Evolutionary conservation across 2,329 filamentous ascomycete species (phyloP).

Genomic region (Colletotrichum trifolii): DNA sequence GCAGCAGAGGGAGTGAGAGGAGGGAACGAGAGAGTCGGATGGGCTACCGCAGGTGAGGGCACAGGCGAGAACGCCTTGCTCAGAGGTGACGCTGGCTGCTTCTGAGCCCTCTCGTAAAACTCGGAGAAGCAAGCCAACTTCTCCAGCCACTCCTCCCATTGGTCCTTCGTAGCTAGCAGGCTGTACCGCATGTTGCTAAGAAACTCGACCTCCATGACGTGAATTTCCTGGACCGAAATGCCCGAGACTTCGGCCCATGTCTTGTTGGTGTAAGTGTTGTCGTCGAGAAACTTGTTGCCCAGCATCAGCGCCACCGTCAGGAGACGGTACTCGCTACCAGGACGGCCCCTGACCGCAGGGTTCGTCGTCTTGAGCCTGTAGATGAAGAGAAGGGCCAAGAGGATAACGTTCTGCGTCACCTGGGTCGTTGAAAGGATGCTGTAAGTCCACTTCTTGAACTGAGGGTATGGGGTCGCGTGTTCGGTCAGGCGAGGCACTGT

Average conservation of each 20-base stretch:
- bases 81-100: constrained; percentile 50
- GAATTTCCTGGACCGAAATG: constrained; percentile 93
- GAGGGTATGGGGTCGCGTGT: constrained; percentile 80
- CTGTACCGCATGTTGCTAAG: constrained; percentile 98
- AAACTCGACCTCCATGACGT: constrained; percentile 99
- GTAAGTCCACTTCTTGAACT: constrained; percentile 94
- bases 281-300: constrained; percentile 97
- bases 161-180: constrained; percentile 83
- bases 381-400: constrained; percentile 91
- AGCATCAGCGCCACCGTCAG: constrained; percentile 97
- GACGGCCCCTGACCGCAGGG: constrained; percentile 87
- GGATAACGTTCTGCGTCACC: constrained; percentile 93
- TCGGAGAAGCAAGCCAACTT: constrained; percentile 85
- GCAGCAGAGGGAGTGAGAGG: constrained; percentile 48
- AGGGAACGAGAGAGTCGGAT: constrained; percentile 43
- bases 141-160: constrained; percentile 89
- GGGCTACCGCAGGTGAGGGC: constrained; percentile 56
- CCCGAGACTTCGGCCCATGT: constrained; percentile 98
- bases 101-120: constrained; percentile 80
- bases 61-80: constrained; percentile 57
- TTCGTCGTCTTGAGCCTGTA: constrained; percentile 93
- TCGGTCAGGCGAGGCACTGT: constrained; percentile 67
- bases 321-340: constrained; percentile 91
- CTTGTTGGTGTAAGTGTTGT: constrained; percentile 99
- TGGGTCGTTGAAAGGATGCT: constrained; percentile 93